Conservation (phyloP, 169 alveolate genomes). For the Fabrea salina region DNA sequence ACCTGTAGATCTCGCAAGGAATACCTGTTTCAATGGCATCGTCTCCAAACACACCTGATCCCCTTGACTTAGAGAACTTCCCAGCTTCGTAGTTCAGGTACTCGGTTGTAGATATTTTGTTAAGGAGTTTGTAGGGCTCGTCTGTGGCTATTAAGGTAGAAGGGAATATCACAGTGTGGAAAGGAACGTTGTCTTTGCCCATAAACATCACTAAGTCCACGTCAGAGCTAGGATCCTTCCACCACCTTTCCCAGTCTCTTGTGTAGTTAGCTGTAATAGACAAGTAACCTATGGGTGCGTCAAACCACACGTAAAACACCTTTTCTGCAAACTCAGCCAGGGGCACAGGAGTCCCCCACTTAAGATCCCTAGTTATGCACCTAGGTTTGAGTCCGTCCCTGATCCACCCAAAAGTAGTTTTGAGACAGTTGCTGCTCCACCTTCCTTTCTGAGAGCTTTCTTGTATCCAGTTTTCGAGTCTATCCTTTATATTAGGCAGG, state of each 20-base stretch:
- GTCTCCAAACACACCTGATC: slow-evolving; percentile 86
- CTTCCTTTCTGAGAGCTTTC: slow-evolving; percentile 64
- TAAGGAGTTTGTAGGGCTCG: slow-evolving; percentile 67
- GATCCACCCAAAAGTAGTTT: slow-evolving; percentile 64
- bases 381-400: slow-evolving; percentile 81
- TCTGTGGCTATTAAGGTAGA: slow-evolving; percentile 71
- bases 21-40: slow-evolving; percentile 74
- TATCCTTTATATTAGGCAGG: slow-evolving; percentile 63
- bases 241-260: slow-evolving; percentile 82
- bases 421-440: slow-evolving; percentile 73
- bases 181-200: slow-evolving; percentile 87
- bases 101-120: slow-evolving; percentile 78
- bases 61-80: slow-evolving; percentile 63
- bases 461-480: slow-evolving; percentile 68
- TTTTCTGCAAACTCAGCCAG: slow-evolving; percentile 71
- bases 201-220: slow-evolving; percentile 79
- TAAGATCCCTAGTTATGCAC: slow-evolving; percentile 84
- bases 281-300: slow-evolving; percentile 87
- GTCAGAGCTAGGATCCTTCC: slow-evolving; percentile 77
- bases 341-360: slow-evolving; percentile 89
- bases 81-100: slow-evolving; percentile 81
- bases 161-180: slow-evolving; percentile 87
- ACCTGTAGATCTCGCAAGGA: slow-evolving; percentile 85
- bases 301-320: slow-evolving; percentile 89
- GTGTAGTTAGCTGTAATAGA: slow-evolving; percentile 80